Evolutionary conservation across 345 rosid species (phyloP).

Genomic region (Hypericum perforatum): DNA sequence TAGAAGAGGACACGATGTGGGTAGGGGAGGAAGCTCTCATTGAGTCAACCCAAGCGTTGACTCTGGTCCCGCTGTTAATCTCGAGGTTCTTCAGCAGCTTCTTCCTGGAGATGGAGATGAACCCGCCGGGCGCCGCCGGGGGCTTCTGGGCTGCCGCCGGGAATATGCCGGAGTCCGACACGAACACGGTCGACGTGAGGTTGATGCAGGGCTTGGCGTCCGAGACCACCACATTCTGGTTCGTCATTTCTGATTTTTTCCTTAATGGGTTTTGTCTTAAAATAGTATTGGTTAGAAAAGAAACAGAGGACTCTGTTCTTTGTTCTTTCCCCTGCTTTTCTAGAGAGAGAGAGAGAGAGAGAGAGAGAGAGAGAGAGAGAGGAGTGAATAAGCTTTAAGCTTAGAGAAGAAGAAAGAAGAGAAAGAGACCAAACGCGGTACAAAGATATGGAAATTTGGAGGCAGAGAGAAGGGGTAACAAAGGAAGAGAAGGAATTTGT

Average conservation of each 20-base stretch:
- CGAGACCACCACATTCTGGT: conserved; percentile 44
- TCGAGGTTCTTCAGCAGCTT: conserved; percentile 37
- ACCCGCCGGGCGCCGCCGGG: conserved; percentile 28
- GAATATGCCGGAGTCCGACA: conserved; percentile 32
- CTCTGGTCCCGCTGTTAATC: conserved; percentile 18
- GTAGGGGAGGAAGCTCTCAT: neutral
- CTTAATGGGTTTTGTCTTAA: no score
- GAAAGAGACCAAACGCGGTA: neutral
- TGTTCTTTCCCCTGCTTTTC: neutral
- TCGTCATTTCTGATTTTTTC: conserved; percentile 40
- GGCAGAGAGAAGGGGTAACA: neutral
- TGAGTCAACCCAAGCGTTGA: conserved; percentile 4
- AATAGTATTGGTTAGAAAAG: neutral
- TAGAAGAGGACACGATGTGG: neutral
- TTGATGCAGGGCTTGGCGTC: conserved; percentile 36
- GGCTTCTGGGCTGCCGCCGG: conserved; percentile 43
- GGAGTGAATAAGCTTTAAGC: neutral
- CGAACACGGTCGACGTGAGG: conserved; percentile 28
- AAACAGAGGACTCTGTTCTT: conserved; percentile 5
- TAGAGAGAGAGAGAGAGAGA: neutral
- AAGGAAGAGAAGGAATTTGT: no score
- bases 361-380: neutral
- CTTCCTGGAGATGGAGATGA: no score
- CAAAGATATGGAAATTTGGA: neutral
- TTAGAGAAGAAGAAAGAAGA: neutral